Evolutionary conservation across 2,329 filamentous ascomycete species (phyloP), one percentile per base, ranked within the genome.

Genomic region (Paecilomyces dactylethromorphus): DNA sequence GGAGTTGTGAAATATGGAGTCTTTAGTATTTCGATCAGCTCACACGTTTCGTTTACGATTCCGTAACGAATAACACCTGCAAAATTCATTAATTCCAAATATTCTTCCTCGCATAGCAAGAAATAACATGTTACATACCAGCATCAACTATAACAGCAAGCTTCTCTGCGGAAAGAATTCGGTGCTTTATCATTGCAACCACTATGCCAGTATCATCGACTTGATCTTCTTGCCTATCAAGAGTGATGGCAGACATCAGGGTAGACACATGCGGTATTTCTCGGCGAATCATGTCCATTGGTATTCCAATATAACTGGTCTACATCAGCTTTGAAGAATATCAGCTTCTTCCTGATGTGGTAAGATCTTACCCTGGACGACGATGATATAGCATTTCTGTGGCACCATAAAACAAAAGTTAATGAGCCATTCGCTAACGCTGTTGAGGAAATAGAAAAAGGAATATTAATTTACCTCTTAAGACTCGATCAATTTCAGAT

Each of bases 401-500:
- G 33, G 24, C 24, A 26, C 3, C 5, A 5, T 26, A 26, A 26
- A 5, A 26, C 24, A 39, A 11, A 11, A 15, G 11, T 39, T n/a
- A 39, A n/a, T 12, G 33, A 39, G 15, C 11, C n/a, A 39, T 39
- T 13, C 33, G 33, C 33, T 1, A 39, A 5, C 33, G n/a, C n/a
- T 13, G 24, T 26, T 26, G 24, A 5, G 24, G 5, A 5, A 26
- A 26, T 3, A 5, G 5, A 39, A 5, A n/a, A 2, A 39, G n/a
- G 11, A 3, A 39, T 39, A 15, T 52, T 10, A 39, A 39, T 3
- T 35, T 18, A 58, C 58, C 33, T 8, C 64, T 63, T 15, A 72
- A 56, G 31, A 64, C 63, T 24, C 62, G 55, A 52, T 72, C 69
- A 54, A 72, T 69, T 18, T 70, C 64, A 3, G 52, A 55, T 4